These are phyloP conservation scores for Lichtheimia hyalospora DNA, from an alignment of 371 early-diverging fungal genomes.

Conservation along the genomic window DNA sequence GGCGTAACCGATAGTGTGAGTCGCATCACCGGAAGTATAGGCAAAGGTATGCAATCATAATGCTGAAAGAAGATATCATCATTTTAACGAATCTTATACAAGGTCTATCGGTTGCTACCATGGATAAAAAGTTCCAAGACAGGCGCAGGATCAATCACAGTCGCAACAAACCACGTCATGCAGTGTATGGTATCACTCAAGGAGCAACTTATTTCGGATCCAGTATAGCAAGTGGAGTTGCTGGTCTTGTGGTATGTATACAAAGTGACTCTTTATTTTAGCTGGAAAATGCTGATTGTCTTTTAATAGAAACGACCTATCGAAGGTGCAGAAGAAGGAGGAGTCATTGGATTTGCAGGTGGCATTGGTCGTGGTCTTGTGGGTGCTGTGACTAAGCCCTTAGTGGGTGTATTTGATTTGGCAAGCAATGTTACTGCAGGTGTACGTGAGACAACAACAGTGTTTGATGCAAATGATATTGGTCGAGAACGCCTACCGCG, in stretches of 20 bases:
- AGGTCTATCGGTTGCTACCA: conserved; percentile 74
- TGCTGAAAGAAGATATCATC: not conserved
- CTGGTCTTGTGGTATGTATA: conserved; percentile 70
- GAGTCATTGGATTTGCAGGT: conserved; percentile 84
- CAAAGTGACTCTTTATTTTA: not conserved
- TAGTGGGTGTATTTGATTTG: conserved; percentile 86
- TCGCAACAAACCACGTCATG: conserved; percentile 84
- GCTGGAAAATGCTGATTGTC: too few relatives aligned
- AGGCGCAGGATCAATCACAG: conserved; percentile 65
- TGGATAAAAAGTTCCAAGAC: conserved; percentile 85
- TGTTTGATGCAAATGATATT: conserved; percentile 78
- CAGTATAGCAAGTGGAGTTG: conserved; percentile 78
- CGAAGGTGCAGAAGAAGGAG: conserved; percentile 81
- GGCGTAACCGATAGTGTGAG: conserved; percentile 86
- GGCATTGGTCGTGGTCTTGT: conserved; percentile 88
- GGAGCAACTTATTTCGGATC: conserved; percentile 78
- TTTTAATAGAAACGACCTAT: conserved; percentile 65
- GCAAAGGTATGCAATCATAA: conserved; percentile 54
- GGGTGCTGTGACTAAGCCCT: conserved; percentile 87
- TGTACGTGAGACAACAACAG: conserved; percentile 94
- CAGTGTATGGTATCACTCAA: conserved; percentile 75
- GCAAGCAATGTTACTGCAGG: conserved; percentile 81
- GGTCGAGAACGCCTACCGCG: conserved; percentile 86
- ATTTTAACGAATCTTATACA: not conserved
- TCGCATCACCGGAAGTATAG: conserved; percentile 82